Conservation (phyloP, 257 asterid genomes). For the Solanum pinnatisectum region DNA sequence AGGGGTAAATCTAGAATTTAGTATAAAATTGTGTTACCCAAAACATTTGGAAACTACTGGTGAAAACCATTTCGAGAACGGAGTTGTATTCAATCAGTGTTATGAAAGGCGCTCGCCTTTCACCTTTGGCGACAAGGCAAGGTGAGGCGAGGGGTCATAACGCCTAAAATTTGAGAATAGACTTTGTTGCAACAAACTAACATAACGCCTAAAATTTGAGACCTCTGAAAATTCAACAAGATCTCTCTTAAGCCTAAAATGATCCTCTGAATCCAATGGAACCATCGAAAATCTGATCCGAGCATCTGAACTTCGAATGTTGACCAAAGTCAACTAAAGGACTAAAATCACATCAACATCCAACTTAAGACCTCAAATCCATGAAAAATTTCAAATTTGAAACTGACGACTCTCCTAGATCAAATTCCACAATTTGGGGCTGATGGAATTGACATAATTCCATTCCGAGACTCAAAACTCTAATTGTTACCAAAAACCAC, state of each 20-base stretch:
- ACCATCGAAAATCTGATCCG: not conserved
- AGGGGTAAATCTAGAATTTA: not conserved
- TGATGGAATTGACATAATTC: no score
- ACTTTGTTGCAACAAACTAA: not conserved
- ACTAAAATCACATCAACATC: not conserved
- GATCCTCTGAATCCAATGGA: not conserved
- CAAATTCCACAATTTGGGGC: no score
- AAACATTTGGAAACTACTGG: not conserved
- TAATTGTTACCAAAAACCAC: no score
- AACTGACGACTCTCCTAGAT: not conserved
- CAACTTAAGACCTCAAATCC: not conserved
- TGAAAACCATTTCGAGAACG: not conserved
- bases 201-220: not conserved
- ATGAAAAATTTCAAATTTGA: not conserved
- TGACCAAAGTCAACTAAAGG: not conserved
- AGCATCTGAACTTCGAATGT: not conserved
- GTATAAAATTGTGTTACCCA: not conserved
- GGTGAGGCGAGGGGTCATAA: not conserved
- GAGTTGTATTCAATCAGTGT: not conserved
- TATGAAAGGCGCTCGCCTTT: not conserved
- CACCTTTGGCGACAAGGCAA: not conserved
- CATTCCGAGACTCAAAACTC: no score
- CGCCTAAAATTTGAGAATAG: not conserved
- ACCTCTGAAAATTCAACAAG: not conserved
- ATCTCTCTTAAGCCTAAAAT: not conserved